Percentiles rank a stretch among this genome's conserved stretches.
These are phyloP conservation scores for Schizochytrium sp. DNA, from an alignment of 108 stramenopile genomes.

Conservation along the genomic window DNA sequence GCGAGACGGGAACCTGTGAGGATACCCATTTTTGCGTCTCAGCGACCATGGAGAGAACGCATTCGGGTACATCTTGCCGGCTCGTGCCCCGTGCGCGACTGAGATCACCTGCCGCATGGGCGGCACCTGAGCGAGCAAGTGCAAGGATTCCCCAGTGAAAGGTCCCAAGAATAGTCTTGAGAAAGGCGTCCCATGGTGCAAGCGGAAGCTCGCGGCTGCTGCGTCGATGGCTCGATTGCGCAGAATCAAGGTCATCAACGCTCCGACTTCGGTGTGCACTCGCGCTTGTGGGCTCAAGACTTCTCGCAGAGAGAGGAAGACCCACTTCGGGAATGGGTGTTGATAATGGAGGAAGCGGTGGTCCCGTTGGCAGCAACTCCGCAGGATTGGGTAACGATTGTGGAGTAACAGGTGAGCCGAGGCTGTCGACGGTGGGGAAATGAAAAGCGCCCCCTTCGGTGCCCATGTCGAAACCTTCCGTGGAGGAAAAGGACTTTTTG, in stretches of 20 bases:
- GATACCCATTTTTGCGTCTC: neutral
- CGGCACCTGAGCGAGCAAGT: neutral
- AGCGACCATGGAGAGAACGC: neutral
- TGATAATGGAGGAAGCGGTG: too few species aligned
- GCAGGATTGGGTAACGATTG: too few species aligned
- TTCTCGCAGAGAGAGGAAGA: too few species aligned
- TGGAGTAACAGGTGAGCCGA: too few species aligned
- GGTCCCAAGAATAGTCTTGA: neutral
- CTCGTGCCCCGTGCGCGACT: neutral
- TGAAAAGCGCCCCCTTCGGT: too few species aligned
- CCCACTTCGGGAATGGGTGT: too few species aligned
- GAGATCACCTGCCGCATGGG: constrained; percentile 1
- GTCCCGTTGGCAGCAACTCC: too few species aligned
- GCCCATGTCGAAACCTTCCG: neutral
- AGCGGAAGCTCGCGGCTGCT: neutral
- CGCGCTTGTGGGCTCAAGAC: neutral
- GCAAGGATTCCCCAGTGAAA: neutral
- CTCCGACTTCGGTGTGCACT: neutral
- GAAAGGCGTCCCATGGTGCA: neutral
- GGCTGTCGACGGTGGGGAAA: too few species aligned
- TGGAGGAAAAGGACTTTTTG: neutral
- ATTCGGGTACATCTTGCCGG: neutral
- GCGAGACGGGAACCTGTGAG: neutral
- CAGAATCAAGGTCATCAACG: neutral
- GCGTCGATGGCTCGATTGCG: neutral